Conservation (phyloP, 1,139 yeast genomes). For the Nakaseomyces uthaithaninus region DNA sequence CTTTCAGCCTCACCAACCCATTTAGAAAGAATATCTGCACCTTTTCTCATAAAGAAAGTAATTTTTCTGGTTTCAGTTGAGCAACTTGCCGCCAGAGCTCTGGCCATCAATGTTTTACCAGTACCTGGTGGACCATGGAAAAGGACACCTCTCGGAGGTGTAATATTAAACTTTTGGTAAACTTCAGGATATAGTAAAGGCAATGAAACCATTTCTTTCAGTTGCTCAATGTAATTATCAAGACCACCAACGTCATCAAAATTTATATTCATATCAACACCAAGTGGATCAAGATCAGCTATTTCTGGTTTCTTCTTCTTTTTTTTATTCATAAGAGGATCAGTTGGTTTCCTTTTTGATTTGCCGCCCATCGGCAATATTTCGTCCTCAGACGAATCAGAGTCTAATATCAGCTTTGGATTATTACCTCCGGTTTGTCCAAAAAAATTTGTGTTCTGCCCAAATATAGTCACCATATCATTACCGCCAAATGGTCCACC, state of each 20-base stretch:
- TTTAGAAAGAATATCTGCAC: conserved; percentile 93
- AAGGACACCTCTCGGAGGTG: conserved; percentile 96
- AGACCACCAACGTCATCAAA: conserved; percentile 89
- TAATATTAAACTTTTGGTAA: conserved; percentile 79
- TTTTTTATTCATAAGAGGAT: conserved; percentile 14
- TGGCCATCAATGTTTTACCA: conserved; percentile 96
- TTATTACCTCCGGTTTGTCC: conserved; percentile 31
- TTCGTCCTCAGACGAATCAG: conserved; percentile 68
- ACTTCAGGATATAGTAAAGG: conserved; percentile 92
- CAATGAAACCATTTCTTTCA: conserved; percentile 94
- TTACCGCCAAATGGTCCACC: conserved; percentile 98
- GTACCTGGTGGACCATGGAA: conserved; percentile 99
- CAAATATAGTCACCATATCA: conserved; percentile 70
- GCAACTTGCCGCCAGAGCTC: conserved; percentile 94
- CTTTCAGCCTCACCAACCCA: conserved; percentile 99
- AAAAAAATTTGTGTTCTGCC: conserved; percentile 47
- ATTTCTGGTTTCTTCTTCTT: conserved; percentile 53
- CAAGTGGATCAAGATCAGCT: conserved; percentile 93
- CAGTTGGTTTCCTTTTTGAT: conserved; percentile 23
- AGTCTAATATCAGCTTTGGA: conserved; percentile 36
- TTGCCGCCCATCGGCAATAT: conserved; percentile 33
- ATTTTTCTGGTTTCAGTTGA: conserved; percentile 75
- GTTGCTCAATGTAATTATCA: conserved; percentile 79
- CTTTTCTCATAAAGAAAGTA: conserved; percentile 96
- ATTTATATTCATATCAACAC: conserved; percentile 87